Evolutionary conservation across 2,329 filamentous ascomycete genomes (phyloP).

Genomic region (Trichoderma simmonsii): DNA sequence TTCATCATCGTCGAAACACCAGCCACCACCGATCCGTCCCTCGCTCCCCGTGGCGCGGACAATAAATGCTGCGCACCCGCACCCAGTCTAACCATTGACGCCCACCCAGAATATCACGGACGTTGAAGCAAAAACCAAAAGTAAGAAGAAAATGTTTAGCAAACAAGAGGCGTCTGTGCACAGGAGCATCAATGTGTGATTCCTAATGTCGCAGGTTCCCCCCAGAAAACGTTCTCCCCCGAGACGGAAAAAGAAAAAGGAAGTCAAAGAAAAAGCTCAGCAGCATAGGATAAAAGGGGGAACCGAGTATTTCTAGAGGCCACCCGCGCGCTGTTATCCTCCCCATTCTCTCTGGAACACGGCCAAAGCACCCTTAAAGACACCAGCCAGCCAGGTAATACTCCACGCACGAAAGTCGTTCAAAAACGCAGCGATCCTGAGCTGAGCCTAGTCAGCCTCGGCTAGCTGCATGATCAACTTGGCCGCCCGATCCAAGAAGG

Average conservation of each 20-base stretch:
- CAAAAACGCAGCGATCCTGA: not conserved
- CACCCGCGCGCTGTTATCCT: not conserved
- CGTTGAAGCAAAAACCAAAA: not conserved
- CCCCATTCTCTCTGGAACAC: not conserved
- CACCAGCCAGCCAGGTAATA: not conserved
- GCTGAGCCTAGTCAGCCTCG: conserved; percentile 59
- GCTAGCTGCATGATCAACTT: conserved; percentile 90
- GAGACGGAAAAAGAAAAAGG: not conserved
- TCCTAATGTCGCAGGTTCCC: not conserved
- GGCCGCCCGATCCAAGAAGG: conserved; percentile 90
- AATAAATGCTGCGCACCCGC: not conserved
- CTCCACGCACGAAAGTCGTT: not conserved
- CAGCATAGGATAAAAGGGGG: not conserved
- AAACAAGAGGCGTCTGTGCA: not conserved
- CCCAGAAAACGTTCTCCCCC: not conserved
- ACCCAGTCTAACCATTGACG: conserved; percentile 9
- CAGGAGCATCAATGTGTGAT: not conserved
- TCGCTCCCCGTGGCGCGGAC: not conserved
- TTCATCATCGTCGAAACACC: not conserved
- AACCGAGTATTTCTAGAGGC: not conserved
- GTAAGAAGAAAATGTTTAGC: not conserved
- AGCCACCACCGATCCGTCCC: not conserved
- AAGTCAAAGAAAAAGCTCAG: not conserved
- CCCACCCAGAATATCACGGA: not conserved
- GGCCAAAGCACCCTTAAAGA: not conserved